Evolutionary conservation across 768 basidiomycete genomes (phyloP).

Genomic region (Kwoniella sp.): DNA sequence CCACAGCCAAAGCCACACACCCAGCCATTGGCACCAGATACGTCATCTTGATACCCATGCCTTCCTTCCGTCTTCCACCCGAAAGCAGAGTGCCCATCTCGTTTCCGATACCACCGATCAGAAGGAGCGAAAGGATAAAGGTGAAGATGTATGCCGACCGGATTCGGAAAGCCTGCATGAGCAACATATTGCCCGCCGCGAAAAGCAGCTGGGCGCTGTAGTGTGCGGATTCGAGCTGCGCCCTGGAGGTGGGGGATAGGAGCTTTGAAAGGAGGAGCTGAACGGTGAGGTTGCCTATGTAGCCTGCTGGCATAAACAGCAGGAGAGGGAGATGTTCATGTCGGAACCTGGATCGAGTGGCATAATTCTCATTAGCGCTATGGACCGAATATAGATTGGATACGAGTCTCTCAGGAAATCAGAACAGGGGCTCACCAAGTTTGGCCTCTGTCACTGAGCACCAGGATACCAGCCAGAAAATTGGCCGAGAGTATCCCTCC

Average conservation of each 20-base stretch:
- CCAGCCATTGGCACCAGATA: slow-evolving; percentile 30
- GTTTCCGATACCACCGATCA: slow-evolving; percentile 66
- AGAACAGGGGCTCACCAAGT: slow-evolving; percentile 62
- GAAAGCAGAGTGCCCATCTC: slow-evolving; percentile 16
- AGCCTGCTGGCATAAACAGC: slow-evolving; percentile 74
- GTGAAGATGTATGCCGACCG: slow-evolving; percentile 79
- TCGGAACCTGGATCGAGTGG: slow-evolving; percentile 62
- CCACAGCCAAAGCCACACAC: slow-evolving; percentile 57
- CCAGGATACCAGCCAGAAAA: slow-evolving; percentile 70
- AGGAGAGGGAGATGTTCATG: slow-evolving; percentile 67
- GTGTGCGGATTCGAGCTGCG: slow-evolving; percentile 64
- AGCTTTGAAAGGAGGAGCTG: slow-evolving; percentile 59
- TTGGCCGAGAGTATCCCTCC: slow-evolving; percentile 71
- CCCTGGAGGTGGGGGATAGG: slow-evolving; percentile 61
- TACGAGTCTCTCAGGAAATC: neutral
- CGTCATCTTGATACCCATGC: slow-evolving; percentile 19
- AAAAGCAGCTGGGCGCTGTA: slow-evolving; percentile 66
- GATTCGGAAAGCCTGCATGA: slow-evolving; percentile 66
- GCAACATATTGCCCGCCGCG: slow-evolving; percentile 63
- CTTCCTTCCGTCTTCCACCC: slow-evolving; percentile 43
- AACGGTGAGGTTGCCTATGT: slow-evolving; percentile 70
- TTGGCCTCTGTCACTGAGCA: slow-evolving; percentile 68
- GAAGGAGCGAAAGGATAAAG: slow-evolving; percentile 62
- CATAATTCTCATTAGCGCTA: slow-evolving; percentile 7
- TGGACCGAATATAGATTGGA: neutral